Evolutionary conservation across 2,329 filamentous ascomycete species (phyloP), one percentile per base, ranked within the genome.

Genomic region (Metarhizium sp.): DNA sequence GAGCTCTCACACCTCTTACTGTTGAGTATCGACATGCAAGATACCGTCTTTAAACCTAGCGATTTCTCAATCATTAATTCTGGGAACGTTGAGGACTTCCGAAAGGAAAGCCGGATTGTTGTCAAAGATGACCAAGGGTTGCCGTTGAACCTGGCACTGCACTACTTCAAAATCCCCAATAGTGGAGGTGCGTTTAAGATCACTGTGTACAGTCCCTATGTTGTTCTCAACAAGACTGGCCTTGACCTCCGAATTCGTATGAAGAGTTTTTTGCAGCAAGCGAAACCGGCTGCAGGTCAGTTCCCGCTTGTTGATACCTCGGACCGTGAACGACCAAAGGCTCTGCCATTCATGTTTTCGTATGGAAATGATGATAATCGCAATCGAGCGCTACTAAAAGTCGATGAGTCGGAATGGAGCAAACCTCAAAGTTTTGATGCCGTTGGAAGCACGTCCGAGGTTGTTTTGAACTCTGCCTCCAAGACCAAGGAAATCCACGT

Each of bases 31-130:
- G 92, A 97, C 64, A 90, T 99, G 85, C 90, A 99, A 72, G 94
- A 99, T 66, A 96, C 91, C 0, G 84, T 88, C 0, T 96, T 95
- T 78, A 95, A 91, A 66, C 81, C 91, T 18, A 97, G 94, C 73
- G 94, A 99, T 59, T 99, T 97, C 72, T 87, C 92, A 29, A 95
- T 99, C 64, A 92, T 99, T 75, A 99, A 99, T 66, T 86, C 92
- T 2, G 92, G 88, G 54, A 84, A 84, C 56, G 85, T 90, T 52
- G 88, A 92, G 60, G 92, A 96, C 65, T 97, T 96, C 75, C 83
- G 85, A 53, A 87, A 88, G 62, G 94, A 99, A 69, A 82, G 85
- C 59, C 83, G 78, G 1, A 71, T 99, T 4, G 78, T 87, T 13
- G 86, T 95, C 64, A 95, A 92, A 66, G 94, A 99, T 66, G 85